phyloP scores from a whole-genome alignment of 1,139 yeast species.

The Geotrichum klebahnii region DNA sequence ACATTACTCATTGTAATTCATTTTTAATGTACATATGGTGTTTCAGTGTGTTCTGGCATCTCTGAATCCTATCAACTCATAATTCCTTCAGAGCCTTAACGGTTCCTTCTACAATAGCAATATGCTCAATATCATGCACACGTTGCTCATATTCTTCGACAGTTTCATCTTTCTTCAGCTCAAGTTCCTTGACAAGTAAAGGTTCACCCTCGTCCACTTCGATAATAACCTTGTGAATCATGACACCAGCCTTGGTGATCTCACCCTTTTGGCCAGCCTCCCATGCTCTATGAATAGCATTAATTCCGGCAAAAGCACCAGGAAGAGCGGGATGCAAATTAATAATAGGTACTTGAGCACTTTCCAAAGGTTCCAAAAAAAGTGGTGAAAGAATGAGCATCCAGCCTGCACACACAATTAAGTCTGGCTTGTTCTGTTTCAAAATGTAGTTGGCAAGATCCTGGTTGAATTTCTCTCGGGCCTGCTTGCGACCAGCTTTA shows the following conservation, averaged over 20 bases:
- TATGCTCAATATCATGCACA: slow-evolving; percentile 82
- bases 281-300: slow-evolving; percentile 95
- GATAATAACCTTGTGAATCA: slow-evolving; percentile 92
- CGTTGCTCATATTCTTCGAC: slow-evolving; percentile 74
- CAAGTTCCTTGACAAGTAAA: slow-evolving; percentile 71
- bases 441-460: slow-evolving; percentile 72
- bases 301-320: slow-evolving; percentile 94
- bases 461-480: slow-evolving; percentile 66
- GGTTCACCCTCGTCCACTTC: slow-evolving; percentile 95
- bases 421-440: slow-evolving; percentile 53
- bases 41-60: no score
- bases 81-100: slow-evolving; percentile 52
- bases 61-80: no score
- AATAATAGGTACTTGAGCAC: slow-evolving; percentile 67
- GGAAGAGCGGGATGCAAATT: slow-evolving; percentile 96
- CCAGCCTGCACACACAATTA: slow-evolving; percentile 98
- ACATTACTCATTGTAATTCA: no score
- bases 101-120: slow-evolving; percentile 90
- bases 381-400: slow-evolving; percentile 82
- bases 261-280: slow-evolving; percentile 83
- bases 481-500: slow-evolving; percentile 51
- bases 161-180: slow-evolving; percentile 64
- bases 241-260: slow-evolving; percentile 79
- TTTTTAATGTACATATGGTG: no score
- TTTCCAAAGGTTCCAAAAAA: slow-evolving; percentile 62